Evolutionary conservation across 495 filamentous ascomycete species (phyloP), one percentile per base, ranked within the genome.

Genomic region (Clavariopsis aquatica): DNA sequence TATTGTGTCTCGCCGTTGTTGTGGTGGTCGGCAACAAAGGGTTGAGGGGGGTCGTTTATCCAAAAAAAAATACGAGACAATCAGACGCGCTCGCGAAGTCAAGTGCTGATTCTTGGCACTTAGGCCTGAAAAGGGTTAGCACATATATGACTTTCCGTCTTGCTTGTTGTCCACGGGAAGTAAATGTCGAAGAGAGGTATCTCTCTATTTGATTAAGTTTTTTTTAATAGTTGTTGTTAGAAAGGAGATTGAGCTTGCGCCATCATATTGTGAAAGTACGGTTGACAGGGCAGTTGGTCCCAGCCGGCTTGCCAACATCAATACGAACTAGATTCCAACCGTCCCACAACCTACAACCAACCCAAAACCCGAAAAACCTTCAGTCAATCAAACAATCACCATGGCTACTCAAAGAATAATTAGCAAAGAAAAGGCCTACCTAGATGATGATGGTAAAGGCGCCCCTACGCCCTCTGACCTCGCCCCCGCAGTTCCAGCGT

Each of bases 401-500:
- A 69, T 69, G 69, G 53, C 66, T 41, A 57, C 68, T 23, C 58
- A 64, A 69, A 55, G 75, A 52, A 71, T 66, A 13, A 45, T 62
- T 20, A 60, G 58, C 17, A 49, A 60, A 23, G 73, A 72, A 65
- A 73, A 72, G 66, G 65, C 64, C 1, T 54, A 49, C 34, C 64
- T 75, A 49, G 70, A 72, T 45, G 63, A 60, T 28, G 67, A 70
- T 49, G 62, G 49, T 1, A 60, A 67, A 28, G 51, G 34, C 13
- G 36, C 51, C 19, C 57, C 66, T 24, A 62, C 63, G 57, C 69
- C 66, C 27, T 78, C 73, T 28, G 65, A 75, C 60, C 74, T 73
- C 52, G 53, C 73, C 12, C 76, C 76, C 9, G 75, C 75, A 1
- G 76, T 78, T 26, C 75, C 76, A 41, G 49, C 73, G 76, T 78